Conservation (phyloP, 257 asterid genomes). For the Coffea canephora region DNA sequence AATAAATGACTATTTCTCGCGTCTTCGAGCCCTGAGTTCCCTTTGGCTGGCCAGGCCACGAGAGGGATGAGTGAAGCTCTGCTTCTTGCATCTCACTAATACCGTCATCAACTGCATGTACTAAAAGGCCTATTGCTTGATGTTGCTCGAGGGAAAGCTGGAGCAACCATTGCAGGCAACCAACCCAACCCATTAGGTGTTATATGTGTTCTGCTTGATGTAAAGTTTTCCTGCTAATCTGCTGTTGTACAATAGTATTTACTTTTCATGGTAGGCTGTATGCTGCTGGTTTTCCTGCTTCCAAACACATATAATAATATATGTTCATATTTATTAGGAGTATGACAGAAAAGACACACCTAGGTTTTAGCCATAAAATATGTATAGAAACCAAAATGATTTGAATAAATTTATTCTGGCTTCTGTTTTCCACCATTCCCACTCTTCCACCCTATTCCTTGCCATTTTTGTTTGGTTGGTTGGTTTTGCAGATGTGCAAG, state of each 20-base stretch:
- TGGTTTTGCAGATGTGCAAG: not conserved
- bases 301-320: not conserved
- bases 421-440: not conserved
- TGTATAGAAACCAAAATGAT: slow-evolving; percentile 9
- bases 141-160: not conserved
- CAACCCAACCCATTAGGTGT: not conserved
- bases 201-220: not conserved
- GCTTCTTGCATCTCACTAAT: not conserved
- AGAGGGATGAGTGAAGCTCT: slow-evolving; percentile 30
- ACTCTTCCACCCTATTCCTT: too few species aligned
- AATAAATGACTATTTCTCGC: slow-evolving; percentile 72
- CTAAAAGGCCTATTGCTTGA: not conserved
- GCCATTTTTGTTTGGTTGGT: not conserved
- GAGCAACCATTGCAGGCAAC: not conserved
- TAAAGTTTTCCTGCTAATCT: not conserved
- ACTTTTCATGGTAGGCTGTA: not conserved
- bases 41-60: slow-evolving; percentile 96
- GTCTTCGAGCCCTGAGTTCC: slow-evolving; percentile 92
- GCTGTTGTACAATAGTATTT: not conserved
- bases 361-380: slow-evolving; percentile 5
- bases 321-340: slow-evolving; percentile 3
- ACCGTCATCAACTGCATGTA: not conserved
- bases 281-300: slow-evolving; percentile 1
- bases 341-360: slow-evolving; percentile 3
- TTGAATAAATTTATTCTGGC: not conserved